These are phyloP conservation scores for Massariosphaeria phaeospora DNA, from an alignment of 495 filamentous ascomycete species.

Conservation along the genomic window DNA sequence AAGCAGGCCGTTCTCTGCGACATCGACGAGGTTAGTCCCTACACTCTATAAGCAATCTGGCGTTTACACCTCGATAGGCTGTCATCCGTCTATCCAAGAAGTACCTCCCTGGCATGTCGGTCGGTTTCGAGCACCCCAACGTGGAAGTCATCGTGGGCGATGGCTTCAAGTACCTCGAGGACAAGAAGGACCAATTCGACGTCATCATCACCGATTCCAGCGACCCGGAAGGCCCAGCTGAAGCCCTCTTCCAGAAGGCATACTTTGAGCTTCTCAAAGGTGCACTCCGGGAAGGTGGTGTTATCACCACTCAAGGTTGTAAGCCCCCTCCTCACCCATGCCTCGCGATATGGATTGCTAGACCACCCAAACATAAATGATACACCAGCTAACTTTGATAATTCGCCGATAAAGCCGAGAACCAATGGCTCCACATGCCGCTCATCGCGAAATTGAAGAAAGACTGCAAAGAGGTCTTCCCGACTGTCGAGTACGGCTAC, in stretches of 20 bases:
- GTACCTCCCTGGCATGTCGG: slow-evolving; percentile 92
- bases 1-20: slow-evolving; percentile 95
- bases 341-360: no score
- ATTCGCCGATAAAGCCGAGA: slow-evolving; percentile 65
- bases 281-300: slow-evolving; percentile 88
- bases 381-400: slow-evolving; percentile 35
- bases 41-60: not conserved
- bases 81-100: slow-evolving; percentile 98
- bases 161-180: slow-evolving; percentile 94
- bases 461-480: slow-evolving; percentile 95
- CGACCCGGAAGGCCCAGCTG: slow-evolving; percentile 94
- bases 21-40: slow-evolving; percentile 77
- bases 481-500: slow-evolving; percentile 95
- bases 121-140: slow-evolving; percentile 88
- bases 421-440: slow-evolving; percentile 95
- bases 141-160: slow-evolving; percentile 88
- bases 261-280: slow-evolving; percentile 91
- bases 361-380: no score
- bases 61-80: slow-evolving; percentile 50
- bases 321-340: slow-evolving; percentile 62
- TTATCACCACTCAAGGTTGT: slow-evolving; percentile 99
- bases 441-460: slow-evolving; percentile 91
- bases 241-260: slow-evolving; percentile 94
- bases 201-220: slow-evolving; percentile 99
- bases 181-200: slow-evolving; percentile 92